Evolutionary conservation across 2,329 filamentous ascomycete species (phyloP).

Genomic region (Helotiales sp.): DNA sequence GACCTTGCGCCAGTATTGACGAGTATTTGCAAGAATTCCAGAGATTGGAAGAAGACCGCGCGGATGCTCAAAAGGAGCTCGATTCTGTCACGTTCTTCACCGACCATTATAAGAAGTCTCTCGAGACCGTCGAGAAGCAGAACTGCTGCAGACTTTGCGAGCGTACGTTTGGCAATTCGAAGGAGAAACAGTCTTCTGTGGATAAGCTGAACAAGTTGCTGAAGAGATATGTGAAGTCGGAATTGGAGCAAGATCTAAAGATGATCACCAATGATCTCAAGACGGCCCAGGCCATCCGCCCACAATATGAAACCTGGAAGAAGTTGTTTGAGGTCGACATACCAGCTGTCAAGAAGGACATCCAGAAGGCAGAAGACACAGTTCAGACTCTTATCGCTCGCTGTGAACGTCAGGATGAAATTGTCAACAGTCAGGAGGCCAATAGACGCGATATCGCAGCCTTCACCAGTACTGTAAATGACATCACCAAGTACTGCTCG

Average conservation of each 20-base stretch:
- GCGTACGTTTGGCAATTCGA: slow-evolving; percentile 63
- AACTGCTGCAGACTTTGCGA: slow-evolving; percentile 78
- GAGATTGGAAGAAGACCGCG: slow-evolving; percentile 50
- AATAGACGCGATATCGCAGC: slow-evolving; percentile 72
- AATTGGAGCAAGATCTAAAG: slow-evolving; percentile 62
- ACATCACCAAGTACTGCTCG: slow-evolving; percentile 69
- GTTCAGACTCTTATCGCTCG: slow-evolving; percentile 58
- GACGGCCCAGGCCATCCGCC: slow-evolving; percentile 60
- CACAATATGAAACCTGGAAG: slow-evolving; percentile 73
- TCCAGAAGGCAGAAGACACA: slow-evolving; percentile 61
- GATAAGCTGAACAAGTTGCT: slow-evolving; percentile 66
- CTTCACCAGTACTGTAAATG: slow-evolving; percentile 72
- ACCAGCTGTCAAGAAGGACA: slow-evolving; percentile 65
- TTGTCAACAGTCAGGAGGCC: slow-evolving; percentile 63
- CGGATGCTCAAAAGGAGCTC: slow-evolving; percentile 60
- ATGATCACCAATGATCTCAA: slow-evolving; percentile 51
- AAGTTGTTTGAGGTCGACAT: slow-evolving; percentile 69
- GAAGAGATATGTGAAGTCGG: slow-evolving; percentile 61
- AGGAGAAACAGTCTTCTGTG: slow-evolving; percentile 62
- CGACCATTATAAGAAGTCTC: slow-evolving; percentile 69
- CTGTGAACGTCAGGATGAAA: slow-evolving; percentile 67
- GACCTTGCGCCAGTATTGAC: slow-evolving; percentile 46
- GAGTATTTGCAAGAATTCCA: slow-evolving; percentile 54
- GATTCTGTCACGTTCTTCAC: slow-evolving; percentile 69
- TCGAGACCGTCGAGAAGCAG: slow-evolving; percentile 63